A percentile compares a stretch with the other conserved stretches of the same genome.
Evolutionary conservation across 352 stramenopile species (phyloP).

Genomic region (Blastocystis sp.): DNA sequence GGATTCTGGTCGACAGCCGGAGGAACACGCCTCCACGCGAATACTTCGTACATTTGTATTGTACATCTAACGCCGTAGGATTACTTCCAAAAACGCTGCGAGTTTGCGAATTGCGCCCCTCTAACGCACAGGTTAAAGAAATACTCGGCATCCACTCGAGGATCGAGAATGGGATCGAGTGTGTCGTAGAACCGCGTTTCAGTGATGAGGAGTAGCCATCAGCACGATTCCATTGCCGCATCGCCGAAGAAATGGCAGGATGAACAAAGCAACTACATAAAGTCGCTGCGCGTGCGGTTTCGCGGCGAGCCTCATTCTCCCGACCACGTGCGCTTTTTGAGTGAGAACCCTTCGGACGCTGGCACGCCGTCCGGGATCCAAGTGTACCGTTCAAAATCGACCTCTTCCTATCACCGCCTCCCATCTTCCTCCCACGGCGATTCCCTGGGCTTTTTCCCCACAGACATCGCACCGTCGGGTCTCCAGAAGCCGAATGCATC

Average conservation of each 20-base stretch:
- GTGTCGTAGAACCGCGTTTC: no score
- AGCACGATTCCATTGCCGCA: no score
- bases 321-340: not conserved
- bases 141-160: not conserved
- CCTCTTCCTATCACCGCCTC: not conserved
- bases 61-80: not conserved
- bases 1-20: not conserved
- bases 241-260: no score
- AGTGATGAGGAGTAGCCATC: no score
- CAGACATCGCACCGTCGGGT: not conserved
- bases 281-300: no score
- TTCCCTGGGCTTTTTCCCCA: not conserved
- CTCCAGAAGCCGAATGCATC: not conserved
- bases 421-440: slow-evolving; percentile 45
- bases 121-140: not conserved
- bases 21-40: not conserved
- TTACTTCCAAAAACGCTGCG: not conserved
- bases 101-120: not conserved
- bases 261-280: no score
- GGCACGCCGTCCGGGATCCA: not conserved
- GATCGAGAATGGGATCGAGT: no score
- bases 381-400: not conserved
- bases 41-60: not conserved
- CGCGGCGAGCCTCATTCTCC: no score
- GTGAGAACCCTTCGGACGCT: not conserved